phyloP scores from a whole-genome alignment of 257 asterid genomes.

The Forsythia viridissima region DNA sequence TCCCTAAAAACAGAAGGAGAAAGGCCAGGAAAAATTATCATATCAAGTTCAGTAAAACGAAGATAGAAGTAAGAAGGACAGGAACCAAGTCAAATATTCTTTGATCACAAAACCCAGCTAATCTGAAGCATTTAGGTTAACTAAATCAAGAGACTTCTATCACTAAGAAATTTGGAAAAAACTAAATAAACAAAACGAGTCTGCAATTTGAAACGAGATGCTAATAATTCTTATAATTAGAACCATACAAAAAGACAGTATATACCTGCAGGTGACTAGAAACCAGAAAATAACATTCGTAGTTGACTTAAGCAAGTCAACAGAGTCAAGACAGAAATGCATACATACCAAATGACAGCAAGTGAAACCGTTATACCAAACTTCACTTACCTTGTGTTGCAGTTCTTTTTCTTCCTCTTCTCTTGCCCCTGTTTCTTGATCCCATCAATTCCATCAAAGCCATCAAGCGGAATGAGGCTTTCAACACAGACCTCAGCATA shows the following conservation, averaged over 20 bases:
- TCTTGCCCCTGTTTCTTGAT: conserved; percentile 28
- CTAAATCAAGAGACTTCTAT: background rate
- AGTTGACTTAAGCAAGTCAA: conserved; percentile 36
- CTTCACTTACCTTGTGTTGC: conserved; percentile 35
- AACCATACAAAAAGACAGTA: conserved; percentile 16
- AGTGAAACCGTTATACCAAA: background rate
- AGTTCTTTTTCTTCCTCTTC: conserved; percentile 25
- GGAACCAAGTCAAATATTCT: background rate
- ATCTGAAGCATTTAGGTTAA: background rate
- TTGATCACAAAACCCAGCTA: background rate
- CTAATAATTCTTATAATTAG: background rate
- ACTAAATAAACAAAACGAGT: background rate
- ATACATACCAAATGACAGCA: background rate
- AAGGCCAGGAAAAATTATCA: background rate
- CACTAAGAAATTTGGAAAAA: background rate
- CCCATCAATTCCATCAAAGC: conserved; percentile 6
- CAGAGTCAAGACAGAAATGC: conserved; percentile 7
- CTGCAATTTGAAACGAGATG: background rate
- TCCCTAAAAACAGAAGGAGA: conserved; percentile 39
- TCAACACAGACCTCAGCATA: conserved; percentile 47
- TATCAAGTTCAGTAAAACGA: background rate
- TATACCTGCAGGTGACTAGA: conserved; percentile 17
- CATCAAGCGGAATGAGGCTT: conserved; percentile 46
- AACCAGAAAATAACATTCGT: conserved; percentile 1
- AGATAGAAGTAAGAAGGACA: background rate